phyloP scores from a whole-genome alignment of 2,329 filamentous ascomycete genomes.

The Aschersonia sp. region DNA sequence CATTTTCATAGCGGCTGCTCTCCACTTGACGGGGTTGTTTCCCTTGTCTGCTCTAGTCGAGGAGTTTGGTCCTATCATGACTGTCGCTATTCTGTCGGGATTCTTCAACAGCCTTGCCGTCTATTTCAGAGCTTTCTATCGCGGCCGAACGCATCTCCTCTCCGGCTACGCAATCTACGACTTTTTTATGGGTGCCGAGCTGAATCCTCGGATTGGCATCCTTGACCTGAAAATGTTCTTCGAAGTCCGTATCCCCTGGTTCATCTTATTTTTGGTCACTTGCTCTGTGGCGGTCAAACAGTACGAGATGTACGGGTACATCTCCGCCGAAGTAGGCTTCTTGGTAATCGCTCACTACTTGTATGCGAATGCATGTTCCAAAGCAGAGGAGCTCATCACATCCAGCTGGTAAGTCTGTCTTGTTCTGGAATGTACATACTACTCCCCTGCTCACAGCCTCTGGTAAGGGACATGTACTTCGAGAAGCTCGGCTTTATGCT shows the following conservation, averaged over 20 bases:
- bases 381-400: conserved; percentile 58
- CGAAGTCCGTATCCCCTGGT: conserved; percentile 87
- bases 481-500: conserved; percentile 85
- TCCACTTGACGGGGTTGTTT: no score
- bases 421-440: conserved; percentile 19
- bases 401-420: conserved; percentile 39
- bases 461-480: conserved; percentile 67
- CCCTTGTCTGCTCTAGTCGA: no score
- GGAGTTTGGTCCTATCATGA: no score
- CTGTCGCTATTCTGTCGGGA: no score
- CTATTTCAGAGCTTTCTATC: no score
- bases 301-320: conserved; percentile 70
- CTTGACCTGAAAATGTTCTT: conserved; percentile 94
- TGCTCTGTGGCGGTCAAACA: conserved; percentile 69
- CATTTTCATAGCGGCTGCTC: no score
- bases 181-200: conserved; percentile 82
- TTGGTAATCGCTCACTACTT: conserved; percentile 77
- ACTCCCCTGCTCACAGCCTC: background rate
- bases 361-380: conserved; percentile 80
- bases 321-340: conserved; percentile 54
- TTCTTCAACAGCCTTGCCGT: no score
- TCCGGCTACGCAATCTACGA: conserved; percentile 70
- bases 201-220: conserved; percentile 70
- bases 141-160: conserved; percentile 60
- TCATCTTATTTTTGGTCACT: conserved; percentile 33